Base-by-base conservation (phyloP, 257 asterid species). In the Datura wrightii region DNA sequence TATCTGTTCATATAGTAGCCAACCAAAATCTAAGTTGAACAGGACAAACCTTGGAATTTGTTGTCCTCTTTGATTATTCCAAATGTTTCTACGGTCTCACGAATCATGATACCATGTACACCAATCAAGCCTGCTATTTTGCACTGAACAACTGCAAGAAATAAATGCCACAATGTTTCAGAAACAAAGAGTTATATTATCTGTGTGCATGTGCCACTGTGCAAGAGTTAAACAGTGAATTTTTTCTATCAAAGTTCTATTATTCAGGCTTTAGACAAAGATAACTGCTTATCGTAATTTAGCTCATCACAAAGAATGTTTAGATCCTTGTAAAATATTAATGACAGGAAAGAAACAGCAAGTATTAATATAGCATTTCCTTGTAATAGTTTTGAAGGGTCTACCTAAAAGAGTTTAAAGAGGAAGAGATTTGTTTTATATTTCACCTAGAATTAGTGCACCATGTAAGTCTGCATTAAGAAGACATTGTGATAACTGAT, bases 81-180 rank as follows among this genome's bases (percentile, higher is more conserved):
- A 86, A 96, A 89, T 83, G 98, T 92, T 89, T 96, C 97, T 81
- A 91, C 89, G 87, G 97, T 94, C 90, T 94, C 97, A 82, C 94
- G 93, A 58, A 96, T 86, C 93, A 96, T 90, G 90, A 96, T 92
- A 88, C 99, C 99, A 79, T 31, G 84, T 70, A 92, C 83, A 84
- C 98, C 99, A 65, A 80, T 67, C 76, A 90, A 87, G 86, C 90
- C 79, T 76, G 74, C 85, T 85, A 84, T 60, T 87, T 91, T 93
- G 90, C 98, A 92, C 62, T 89, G 87, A 87, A 90, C 95, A 90
- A 96, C 98, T 96, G 88, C 88, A 81, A 81, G 86, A 86, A 67
- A 39, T 37, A 42, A 83, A 31, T 46, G 60, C 18, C 59, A 48
- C 59, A 74, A 74, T 74, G 56, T 48, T 24, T 74, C 24, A 24